A percentile compares a stretch with the other conserved stretches of the same genome.
Evolutionary conservation across 768 basidiomycete genomes (phyloP).

Genomic region (Hirschioporus abietinus): DNA sequence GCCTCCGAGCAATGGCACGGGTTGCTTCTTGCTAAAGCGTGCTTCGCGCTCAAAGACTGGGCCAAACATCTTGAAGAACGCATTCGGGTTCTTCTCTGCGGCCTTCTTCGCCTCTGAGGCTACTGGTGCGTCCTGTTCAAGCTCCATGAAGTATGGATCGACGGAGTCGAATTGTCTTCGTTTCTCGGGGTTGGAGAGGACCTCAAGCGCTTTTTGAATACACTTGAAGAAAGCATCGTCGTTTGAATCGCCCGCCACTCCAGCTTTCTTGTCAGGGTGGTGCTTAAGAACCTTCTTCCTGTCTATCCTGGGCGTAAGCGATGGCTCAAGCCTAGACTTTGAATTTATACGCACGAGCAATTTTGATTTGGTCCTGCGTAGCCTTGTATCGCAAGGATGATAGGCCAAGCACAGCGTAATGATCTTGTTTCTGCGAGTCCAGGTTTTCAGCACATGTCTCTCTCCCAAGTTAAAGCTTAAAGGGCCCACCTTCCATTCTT

Average conservation of each 20-base stretch:
- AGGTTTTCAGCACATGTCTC: neutral
- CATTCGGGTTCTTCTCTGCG: conserved; percentile 43
- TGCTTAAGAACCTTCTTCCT: conserved; percentile 99
- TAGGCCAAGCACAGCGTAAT: conserved; percentile 94
- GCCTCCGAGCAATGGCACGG: conserved; percentile 76
- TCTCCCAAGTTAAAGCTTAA: neutral
- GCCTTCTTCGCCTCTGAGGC: conserved; percentile 49
- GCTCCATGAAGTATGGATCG: conserved; percentile 68
- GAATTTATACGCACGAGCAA: conserved; percentile 69
- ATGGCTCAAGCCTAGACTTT: neutral
- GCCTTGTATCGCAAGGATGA: conserved; percentile 86
- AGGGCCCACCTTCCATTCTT: conserved; percentile 88
- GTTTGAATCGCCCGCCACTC: conserved; percentile 74
- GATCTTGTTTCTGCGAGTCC: conserved; percentile 82
- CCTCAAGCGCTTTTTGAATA: conserved; percentile 97
- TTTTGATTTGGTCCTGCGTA: conserved; percentile 87
- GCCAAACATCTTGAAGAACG: conserved; percentile 67
- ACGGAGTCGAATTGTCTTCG: conserved; percentile 96
- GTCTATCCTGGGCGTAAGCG: conserved; percentile 42
- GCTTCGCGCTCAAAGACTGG: conserved; percentile 89
- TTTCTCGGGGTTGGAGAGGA: conserved; percentile 80
- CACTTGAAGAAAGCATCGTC: conserved; percentile 99
- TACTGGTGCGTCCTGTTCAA: conserved; percentile 72
- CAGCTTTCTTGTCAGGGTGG: conserved; percentile 95
- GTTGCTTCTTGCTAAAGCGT: conserved; percentile 84